Percentiles rank a stretch among this genome's conserved stretches.
Evolutionary conservation across 2,329 filamentous ascomycete species (phyloP).

Genomic region (Grosmannia penicillata): DNA sequence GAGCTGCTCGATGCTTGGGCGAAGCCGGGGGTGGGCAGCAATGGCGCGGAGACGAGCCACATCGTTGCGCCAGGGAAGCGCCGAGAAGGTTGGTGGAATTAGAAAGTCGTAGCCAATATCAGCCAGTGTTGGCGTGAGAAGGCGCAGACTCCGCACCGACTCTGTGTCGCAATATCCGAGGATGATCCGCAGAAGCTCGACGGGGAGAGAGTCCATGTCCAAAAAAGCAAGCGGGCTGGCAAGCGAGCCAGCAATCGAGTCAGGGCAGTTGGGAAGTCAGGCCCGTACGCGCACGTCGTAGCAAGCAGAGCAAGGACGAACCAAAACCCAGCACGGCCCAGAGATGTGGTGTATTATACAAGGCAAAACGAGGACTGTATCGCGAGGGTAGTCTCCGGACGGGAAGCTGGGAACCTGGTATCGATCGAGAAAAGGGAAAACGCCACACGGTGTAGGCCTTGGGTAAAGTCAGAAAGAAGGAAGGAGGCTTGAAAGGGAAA

Average conservation of each 20-base stretch:
- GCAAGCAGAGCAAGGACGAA: no score
- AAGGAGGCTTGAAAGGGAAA: not conserved
- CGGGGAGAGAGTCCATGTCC: slow-evolving; percentile 15
- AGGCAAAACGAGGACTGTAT: no score
- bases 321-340: no score
- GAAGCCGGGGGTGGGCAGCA: slow-evolving; percentile 25
- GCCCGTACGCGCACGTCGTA: not conserved
- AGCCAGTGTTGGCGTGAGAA: slow-evolving; percentile 22
- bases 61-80: slow-evolving; percentile 29
- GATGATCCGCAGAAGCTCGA: slow-evolving; percentile 22
- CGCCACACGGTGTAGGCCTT: no score
- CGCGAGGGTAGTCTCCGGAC: not conserved
- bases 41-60: slow-evolving; percentile 28
- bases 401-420: no score
- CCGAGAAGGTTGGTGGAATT: slow-evolving; percentile 24
- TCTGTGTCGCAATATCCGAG: slow-evolving; percentile 23
- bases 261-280: not conserved
- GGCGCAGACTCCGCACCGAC: slow-evolving; percentile 26
- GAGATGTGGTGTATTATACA: not conserved
- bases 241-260: not conserved
- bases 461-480: not conserved
- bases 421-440: not conserved
- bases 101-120: slow-evolving; percentile 28
- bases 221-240: not conserved
- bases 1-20: slow-evolving; percentile 24